Evolutionary conservation across 2,329 filamentous ascomycete genomes (phyloP).

Genomic region (Sphaerulina populicola): DNA sequence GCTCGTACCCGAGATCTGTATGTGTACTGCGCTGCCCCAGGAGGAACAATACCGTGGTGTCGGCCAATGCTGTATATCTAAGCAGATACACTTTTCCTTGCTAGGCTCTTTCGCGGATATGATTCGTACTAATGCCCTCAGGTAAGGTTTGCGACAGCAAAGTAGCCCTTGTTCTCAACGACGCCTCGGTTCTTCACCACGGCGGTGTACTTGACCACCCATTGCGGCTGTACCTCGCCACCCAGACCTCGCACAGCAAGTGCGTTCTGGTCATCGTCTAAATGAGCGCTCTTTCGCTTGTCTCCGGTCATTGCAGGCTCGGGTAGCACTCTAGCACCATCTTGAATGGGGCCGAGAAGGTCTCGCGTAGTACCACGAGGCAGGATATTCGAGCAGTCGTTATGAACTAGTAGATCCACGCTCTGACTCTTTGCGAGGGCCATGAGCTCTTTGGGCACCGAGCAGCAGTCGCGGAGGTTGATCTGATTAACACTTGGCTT

Average conservation of each 20-base stretch:
- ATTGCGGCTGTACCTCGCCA: constrained; percentile 76
- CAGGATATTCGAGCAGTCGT: constrained; percentile 86
- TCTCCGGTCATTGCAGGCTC: constrained; percentile 37
- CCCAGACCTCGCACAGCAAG: constrained; percentile 57
- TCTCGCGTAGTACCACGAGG: constrained; percentile 77
- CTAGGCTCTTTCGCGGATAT: background rate
- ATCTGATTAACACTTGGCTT: constrained; percentile 86
- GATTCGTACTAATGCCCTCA: background rate
- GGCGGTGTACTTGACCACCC: constrained; percentile 96
- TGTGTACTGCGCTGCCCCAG: too few relatives aligned
- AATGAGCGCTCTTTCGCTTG: constrained; percentile 37
- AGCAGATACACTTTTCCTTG: background rate
- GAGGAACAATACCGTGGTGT: too few relatives aligned
- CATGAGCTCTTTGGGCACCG: constrained; percentile 80
- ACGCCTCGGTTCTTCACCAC: constrained; percentile 90
- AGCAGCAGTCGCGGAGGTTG: constrained; percentile 91
- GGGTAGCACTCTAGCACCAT: constrained; percentile 68
- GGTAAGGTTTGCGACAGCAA: constrained; percentile 63
- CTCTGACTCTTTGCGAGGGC: constrained; percentile 71
- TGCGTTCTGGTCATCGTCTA: constrained; percentile 41
- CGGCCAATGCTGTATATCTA: too few relatives aligned
- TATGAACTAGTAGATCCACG: constrained; percentile 86
- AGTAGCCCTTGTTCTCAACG: constrained; percentile 97
- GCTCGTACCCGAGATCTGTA: too few relatives aligned
- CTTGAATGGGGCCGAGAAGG: constrained; percentile 63